These are phyloP conservation scores for Solanum dulcamara DNA, from an alignment of 257 asterid genomes.

Conservation along the genomic window DNA sequence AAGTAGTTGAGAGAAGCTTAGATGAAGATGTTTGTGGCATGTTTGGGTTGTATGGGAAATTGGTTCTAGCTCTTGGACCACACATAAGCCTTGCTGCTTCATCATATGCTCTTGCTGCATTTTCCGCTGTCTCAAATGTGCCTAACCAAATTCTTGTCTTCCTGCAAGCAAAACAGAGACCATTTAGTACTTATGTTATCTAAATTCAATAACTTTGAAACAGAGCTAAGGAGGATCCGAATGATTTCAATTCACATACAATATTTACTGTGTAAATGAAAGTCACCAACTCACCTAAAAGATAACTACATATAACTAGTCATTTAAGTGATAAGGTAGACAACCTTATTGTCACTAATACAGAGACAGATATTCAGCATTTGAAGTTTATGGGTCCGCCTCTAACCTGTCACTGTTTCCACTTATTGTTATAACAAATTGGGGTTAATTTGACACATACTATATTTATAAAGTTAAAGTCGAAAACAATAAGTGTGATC, in stretches of 20 bases:
- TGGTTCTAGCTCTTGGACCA: conserved; percentile 72
- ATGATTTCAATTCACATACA: background rate
- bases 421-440: background rate
- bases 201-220: background rate
- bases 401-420: background rate
- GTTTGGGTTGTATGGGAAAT: conserved; percentile 45
- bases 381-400: background rate
- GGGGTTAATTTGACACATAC: background rate
- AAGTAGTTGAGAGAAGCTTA: conserved; percentile 49
- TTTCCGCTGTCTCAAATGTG: conserved; percentile 90
- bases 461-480: background rate
- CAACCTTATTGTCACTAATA: background rate
- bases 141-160: conserved; percentile 94
- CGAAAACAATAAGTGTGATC: background rate
- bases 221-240: background rate
- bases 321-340: background rate
- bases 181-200: background rate
- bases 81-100: conserved; percentile 87
- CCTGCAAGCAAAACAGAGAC: conserved; percentile 17
- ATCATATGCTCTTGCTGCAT: conserved; percentile 84
- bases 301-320: background rate
- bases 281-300: background rate
- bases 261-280: no score
- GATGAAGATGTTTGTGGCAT: conserved; percentile 43
- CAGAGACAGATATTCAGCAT: background rate